phyloP scores from a whole-genome alignment of 1,284 basidiomycete species.

The Ganoderma resinaceum region DNA sequence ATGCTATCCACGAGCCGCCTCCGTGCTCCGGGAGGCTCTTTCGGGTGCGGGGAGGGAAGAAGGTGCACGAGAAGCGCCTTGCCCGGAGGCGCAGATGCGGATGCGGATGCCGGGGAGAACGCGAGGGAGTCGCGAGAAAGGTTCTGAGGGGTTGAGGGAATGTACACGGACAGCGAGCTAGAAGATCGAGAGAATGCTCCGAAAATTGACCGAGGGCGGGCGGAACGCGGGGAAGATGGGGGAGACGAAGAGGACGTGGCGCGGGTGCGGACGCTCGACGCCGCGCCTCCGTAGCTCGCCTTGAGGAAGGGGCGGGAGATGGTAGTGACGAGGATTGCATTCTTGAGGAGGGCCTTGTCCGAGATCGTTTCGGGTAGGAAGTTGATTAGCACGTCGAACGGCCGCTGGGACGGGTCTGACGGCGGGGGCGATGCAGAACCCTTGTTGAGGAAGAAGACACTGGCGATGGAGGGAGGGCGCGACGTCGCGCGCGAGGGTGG shows the following conservation, averaged over 20 bases:
- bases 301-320: slow-evolving; percentile 49
- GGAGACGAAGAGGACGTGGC: slow-evolving; percentile 19
- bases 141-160: slow-evolving; percentile 29
- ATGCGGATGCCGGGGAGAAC: background rate
- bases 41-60: slow-evolving; percentile 35
- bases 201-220: slow-evolving; percentile 29
- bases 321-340: slow-evolving; percentile 50
- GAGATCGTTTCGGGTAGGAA: slow-evolving; percentile 44
- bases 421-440: slow-evolving; percentile 29
- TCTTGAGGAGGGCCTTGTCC: slow-evolving; percentile 48
- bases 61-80: slow-evolving; percentile 44
- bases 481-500: slow-evolving; percentile 12
- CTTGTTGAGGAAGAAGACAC: slow-evolving; percentile 21
- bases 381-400: slow-evolving; percentile 51
- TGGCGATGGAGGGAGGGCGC: slow-evolving; percentile 23
- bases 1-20: slow-evolving; percentile 44
- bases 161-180: slow-evolving; percentile 35
- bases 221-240: slow-evolving; percentile 10
- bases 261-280: slow-evolving; percentile 22
- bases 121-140: slow-evolving; percentile 28
- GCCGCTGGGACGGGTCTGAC: slow-evolving; percentile 43
- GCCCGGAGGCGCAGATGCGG: slow-evolving; percentile 26
- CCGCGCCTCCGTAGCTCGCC: slow-evolving; percentile 24
- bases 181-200: slow-evolving; percentile 20
- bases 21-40: slow-evolving; percentile 27